Evolutionary conservation across 2,329 filamentous ascomycete species (phyloP).

Genomic region (Teratosphaeria nubilosa): DNA sequence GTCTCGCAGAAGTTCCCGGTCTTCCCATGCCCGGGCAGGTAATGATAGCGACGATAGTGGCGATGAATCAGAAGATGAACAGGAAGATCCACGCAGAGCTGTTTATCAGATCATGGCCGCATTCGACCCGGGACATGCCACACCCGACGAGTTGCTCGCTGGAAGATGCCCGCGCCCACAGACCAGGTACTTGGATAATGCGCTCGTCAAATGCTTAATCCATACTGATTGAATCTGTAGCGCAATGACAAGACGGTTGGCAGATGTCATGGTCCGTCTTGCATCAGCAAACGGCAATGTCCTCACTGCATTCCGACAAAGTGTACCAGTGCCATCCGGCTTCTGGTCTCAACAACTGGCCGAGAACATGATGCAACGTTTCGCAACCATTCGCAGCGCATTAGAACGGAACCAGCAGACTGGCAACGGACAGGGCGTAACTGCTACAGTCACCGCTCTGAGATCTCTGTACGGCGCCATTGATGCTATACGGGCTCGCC

Average conservation of each 20-base stretch:
- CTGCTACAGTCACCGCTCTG: conserved; percentile 2
- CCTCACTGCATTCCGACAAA: not conserved
- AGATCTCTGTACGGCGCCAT: conserved; percentile 3
- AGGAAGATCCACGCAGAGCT: not conserved
- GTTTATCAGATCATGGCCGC: not conserved
- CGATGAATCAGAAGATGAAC: not conserved
- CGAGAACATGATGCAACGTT: conserved; percentile 1
- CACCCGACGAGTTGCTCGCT: not conserved
- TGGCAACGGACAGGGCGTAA: conserved; percentile 2
- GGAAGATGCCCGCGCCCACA: not conserved
- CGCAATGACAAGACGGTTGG: not conserved
- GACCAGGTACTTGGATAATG: not conserved
- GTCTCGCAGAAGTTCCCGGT: not conserved
- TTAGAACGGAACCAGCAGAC: conserved; percentile 1
- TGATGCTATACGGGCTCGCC: conserved; percentile 1
- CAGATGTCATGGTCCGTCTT: not conserved
- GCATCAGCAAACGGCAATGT: not conserved
- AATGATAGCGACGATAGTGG: not conserved
- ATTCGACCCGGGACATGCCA: not conserved
- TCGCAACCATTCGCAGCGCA: not conserved
- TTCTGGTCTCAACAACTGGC: conserved; percentile 3
- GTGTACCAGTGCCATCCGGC: not conserved
- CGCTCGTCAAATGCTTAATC: not conserved
- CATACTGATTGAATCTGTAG: not conserved
- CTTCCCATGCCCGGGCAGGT: not conserved